Evolutionary conservation across 768 basidiomycete genomes (phyloP).

Genomic region (Daedaleopsis sinensis): DNA sequence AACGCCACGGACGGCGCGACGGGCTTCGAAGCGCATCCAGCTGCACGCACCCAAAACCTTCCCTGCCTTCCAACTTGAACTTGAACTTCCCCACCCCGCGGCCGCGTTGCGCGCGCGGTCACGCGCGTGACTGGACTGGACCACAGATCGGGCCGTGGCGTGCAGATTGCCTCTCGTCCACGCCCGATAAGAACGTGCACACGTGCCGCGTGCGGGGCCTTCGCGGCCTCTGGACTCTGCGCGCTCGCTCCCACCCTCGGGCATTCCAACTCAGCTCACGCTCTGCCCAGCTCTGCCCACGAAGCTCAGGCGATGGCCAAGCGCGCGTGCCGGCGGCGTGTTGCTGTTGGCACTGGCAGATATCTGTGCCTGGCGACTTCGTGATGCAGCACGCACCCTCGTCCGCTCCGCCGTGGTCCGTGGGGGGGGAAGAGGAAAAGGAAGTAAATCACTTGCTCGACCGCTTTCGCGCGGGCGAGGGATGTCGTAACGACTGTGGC

Average conservation of each 20-base stretch:
- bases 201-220: slow-evolving; percentile 12
- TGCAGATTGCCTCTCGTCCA: slow-evolving; percentile 23
- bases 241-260: not conserved
- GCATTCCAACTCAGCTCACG: not conserved
- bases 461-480: too few species aligned
- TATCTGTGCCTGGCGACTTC: too few species aligned
- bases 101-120: too few species aligned
- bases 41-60: not conserved
- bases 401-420: too few species aligned
- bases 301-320: not conserved
- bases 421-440: too few species aligned
- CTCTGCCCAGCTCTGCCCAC: not conserved
- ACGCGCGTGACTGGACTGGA: not conserved
- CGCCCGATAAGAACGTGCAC: slow-evolving; percentile 20
- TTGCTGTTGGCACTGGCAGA: too few species aligned
- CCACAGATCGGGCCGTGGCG: slow-evolving; percentile 18
- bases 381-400: too few species aligned
- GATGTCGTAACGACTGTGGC: too few species aligned
- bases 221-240: slow-evolving; percentile 16
- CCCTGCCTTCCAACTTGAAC: not conserved
- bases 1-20: not conserved
- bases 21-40: not conserved
- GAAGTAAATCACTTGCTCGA: too few species aligned
- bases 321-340: too few species aligned
- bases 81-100: not conserved